Evolutionary conservation across 352 stramenopile genomes (phyloP), one percentile per base, ranked within the genome.

Genomic region (Phytophthora pseudosyringae): DNA sequence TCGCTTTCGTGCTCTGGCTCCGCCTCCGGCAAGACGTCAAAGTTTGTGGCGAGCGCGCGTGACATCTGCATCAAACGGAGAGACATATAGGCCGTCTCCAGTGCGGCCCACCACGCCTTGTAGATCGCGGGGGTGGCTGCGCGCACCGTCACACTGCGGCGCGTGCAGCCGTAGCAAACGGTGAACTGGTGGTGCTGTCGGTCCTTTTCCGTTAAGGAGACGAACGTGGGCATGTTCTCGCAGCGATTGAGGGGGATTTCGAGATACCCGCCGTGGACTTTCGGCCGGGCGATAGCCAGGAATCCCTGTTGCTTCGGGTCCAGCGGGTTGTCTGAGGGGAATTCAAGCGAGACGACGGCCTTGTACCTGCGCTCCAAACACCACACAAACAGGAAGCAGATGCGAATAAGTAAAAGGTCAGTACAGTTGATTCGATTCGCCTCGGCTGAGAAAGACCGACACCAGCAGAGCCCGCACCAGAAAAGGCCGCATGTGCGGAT

Each of bases 71-170:
- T 45, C 4, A 61, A 25, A 16, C 31, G 18, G 31, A 54, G 31
- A 15, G 53, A 38, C 53, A 61, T 61, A 45, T 46, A 59, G 1
- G 47, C 58, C 5, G 58, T 59, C 48, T 59, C 58, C 3, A 66
- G 31, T 31, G 58, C 58, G 3, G 58, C 5, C 39, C 47, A 59
- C 58, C 58, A 66, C 28, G 58, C 41, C 48, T 41, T 28, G 48
- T 66, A 66, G 15, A 66, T 52, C n/a, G 47, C 38, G 15, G n/a
- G 4, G 2, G 47, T 66, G 9, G 58, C 13, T 31, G 40, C 39
- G 31, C 48, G 47, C 31, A 66, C n/a, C 8, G 35, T 66, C 18
- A 66, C 15, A 47, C 58, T 47, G 8, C 35, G 47, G 41, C 38
- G 47, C 40, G 12, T 33, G 18, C 18, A 25, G 13, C 58, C 58